phyloP scores from a whole-genome alignment of 768 basidiomycete species.

The Suillus lakei region DNA sequence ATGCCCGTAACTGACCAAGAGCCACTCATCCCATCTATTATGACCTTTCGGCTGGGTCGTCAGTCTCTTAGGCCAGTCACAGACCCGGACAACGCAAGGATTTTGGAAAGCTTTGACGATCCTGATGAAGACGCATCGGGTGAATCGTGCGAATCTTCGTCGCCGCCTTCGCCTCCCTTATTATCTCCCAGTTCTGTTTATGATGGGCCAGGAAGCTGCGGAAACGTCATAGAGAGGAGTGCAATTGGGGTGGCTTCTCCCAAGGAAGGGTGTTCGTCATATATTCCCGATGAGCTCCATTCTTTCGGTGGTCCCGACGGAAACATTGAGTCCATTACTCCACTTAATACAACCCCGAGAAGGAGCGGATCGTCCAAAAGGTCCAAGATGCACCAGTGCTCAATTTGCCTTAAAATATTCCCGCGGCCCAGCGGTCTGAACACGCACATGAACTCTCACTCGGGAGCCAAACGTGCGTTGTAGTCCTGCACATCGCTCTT shows the following conservation, averaged over 20 bases:
- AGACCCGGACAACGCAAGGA: conserved; percentile 31
- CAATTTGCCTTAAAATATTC: conserved; percentile 48
- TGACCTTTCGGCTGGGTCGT: conserved; percentile 37
- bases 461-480: conserved; percentile 52
- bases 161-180: conserved; percentile 7
- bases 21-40: conserved; percentile 21
- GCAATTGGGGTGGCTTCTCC: neutral
- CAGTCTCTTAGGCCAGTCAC: conserved; percentile 27
- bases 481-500: neutral
- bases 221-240: conserved; percentile 16
- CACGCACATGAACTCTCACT: conserved; percentile 60
- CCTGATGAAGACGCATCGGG: conserved; percentile 21
- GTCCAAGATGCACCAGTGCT: conserved; percentile 55
- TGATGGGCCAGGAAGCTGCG: conserved; percentile 23
- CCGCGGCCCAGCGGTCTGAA: conserved; percentile 55
- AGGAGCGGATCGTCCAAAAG: conserved; percentile 34
- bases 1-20: neutral
- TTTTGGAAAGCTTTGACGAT: conserved; percentile 23
- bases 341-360: neutral
- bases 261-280: neutral
- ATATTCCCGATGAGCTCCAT: conserved; percentile 10
- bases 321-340: neutral
- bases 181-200: conserved; percentile 11
- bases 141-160: conserved; percentile 11
- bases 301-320: conserved; percentile 13